Evolutionary conservation across 1,139 yeast species (phyloP).

Genomic region (Yamadazyma oceani): DNA sequence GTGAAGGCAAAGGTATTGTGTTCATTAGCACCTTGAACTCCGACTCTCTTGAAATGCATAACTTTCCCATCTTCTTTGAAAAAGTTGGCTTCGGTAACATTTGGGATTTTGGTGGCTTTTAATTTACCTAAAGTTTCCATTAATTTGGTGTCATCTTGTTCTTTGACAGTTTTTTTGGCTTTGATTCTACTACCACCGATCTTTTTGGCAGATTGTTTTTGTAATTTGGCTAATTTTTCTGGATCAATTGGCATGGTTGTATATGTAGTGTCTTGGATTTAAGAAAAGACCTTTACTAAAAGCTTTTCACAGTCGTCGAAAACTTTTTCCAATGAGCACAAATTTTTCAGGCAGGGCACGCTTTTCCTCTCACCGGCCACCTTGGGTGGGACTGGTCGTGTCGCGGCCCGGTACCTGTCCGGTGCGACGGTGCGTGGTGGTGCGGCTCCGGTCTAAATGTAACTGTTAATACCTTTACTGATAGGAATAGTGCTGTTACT

Average conservation of each 20-base stretch:
- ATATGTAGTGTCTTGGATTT: slow-evolving; percentile 11
- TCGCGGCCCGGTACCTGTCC: too few species aligned
- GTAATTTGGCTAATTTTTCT: slow-evolving; percentile 83
- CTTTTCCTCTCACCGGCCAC: too few species aligned
- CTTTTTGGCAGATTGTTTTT: slow-evolving; percentile 69
- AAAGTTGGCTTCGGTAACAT: slow-evolving; percentile 96
- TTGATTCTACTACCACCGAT: slow-evolving; percentile 90
- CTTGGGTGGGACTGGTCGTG: neutral
- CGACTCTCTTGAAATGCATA: slow-evolving; percentile 91
- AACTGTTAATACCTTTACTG: too few species aligned
- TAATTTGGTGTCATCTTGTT: slow-evolving; percentile 86
- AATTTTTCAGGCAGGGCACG: slow-evolving; percentile 7
- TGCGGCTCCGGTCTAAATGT: too few species aligned
- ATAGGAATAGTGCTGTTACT: too few species aligned
- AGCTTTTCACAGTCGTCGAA: slow-evolving; percentile 30
- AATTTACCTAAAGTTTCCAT: slow-evolving; percentile 88
- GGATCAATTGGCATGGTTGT: slow-evolving; percentile 78
- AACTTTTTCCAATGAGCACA: slow-evolving; percentile 11
- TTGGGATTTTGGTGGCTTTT: slow-evolving; percentile 85
- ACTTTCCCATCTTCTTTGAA: slow-evolving; percentile 96
- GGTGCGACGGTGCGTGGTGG: too few species aligned
- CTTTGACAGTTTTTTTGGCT: slow-evolving; percentile 68
- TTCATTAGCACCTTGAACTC: slow-evolving; percentile 90
- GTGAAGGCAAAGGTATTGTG: slow-evolving; percentile 93
- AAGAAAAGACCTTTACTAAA: too few species aligned